Percentiles rank a stretch among this genome's conserved stretches.
These are phyloP conservation scores for Kuraishia piskuri DNA, from an alignment of 805 yeast genomes.

Conservation along the genomic window DNA sequence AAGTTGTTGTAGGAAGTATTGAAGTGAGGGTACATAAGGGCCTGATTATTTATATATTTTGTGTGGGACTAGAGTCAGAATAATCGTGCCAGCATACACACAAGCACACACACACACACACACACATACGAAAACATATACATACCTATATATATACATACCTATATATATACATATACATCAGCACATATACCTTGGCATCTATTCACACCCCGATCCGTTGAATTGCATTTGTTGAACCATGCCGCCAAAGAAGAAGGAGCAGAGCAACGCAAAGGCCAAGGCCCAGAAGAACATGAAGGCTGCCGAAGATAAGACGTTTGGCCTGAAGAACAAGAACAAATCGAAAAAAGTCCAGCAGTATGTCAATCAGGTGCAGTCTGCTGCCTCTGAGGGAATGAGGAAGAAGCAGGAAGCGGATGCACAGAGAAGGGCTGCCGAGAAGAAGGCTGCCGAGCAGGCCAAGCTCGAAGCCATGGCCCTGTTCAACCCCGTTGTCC, in stretches of 20 bases:
- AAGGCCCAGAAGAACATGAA: conserved; percentile 50
- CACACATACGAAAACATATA: too few relatives aligned
- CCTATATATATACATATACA: too few relatives aligned
- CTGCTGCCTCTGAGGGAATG: conserved; percentile 42
- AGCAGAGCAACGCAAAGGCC: conserved; percentile 55
- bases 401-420: conserved; percentile 39
- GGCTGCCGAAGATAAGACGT: conserved; percentile 77
- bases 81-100: too few relatives aligned
- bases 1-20: too few relatives aligned
- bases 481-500: conserved; percentile 56
- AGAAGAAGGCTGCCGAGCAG: conserved; percentile 83
- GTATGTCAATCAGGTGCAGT: conserved; percentile 58
- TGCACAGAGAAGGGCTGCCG: conserved; percentile 69
- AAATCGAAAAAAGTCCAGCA: conserved; percentile 86
- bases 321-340: conserved; percentile 93
- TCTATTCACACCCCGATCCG: too few relatives aligned
- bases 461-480: conserved; percentile 85
- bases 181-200: too few relatives aligned
- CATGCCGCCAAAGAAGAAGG: conserved; percentile 76
- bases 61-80: too few relatives aligned
- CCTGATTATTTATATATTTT: too few relatives aligned
- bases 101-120: too few relatives aligned
- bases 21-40: too few relatives aligned
- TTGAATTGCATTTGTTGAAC: neutral
- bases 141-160: too few relatives aligned